Evolutionary conservation across 148 eudicot species (phyloP), one percentile per base, ranked within the genome.

Genomic region (Dysphania ambrosioides): DNA sequence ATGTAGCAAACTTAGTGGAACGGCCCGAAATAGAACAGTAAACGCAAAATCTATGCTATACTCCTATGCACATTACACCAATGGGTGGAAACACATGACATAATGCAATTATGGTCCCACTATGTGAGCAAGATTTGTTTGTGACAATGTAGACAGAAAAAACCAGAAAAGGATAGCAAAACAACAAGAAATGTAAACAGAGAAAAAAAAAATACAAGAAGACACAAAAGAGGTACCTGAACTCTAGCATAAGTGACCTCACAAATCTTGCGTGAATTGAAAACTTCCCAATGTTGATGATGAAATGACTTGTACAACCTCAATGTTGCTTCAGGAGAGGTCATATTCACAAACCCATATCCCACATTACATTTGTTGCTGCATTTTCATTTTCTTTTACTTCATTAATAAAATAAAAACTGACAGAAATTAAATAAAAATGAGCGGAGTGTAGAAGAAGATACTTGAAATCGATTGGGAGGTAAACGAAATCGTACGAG

Each of bases 281-380:
- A 95, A 68, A 90, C 93, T 79, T 90, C 97, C 97, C 98, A 95
- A 75, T 82, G 92, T 56, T 90, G 96, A 71, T 77, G 89, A 70
- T 95, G 93, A 70, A 95, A 92, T 5, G 97, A 86, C 70, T 95
- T 95, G 81, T 95, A 85, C 18, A 95, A 83, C 63, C 93, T 87
- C 84, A 86, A 75, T 4, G 97, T 87, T 0, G 97, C 97, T 76
- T 88, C 82, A 0, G 98, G 96, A 2, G 98, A 86, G 0, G 97
- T 95, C 98, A 95, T 95, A 86, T 92, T 95, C 79, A 90, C 98
- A 73, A 95, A 92, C 73, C 98, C 98, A 72, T 95, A 95, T 77
- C 98, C 98, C 79, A 95, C 97, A 73, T 95, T 95, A 82, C 97
- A 92, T 62, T 92, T 95, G 87, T 92, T 95, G 40, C 98, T 94